Evolutionary conservation across 2,329 filamentous ascomycete genomes (phyloP).

Genomic region (Penicillium capsulatum): DNA sequence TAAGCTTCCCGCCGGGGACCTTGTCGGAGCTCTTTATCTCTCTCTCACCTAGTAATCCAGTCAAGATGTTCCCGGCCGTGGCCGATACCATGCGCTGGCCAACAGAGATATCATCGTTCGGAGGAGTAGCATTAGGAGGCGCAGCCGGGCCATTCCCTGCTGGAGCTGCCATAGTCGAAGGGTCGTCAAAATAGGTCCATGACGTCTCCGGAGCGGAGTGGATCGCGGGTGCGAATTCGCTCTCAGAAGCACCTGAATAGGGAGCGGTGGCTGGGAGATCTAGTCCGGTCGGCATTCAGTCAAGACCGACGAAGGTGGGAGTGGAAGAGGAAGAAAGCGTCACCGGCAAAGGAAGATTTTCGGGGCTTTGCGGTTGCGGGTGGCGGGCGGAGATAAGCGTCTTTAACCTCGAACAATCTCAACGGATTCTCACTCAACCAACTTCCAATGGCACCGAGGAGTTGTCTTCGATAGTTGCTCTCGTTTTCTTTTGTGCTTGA

Average conservation of each 20-base stretch:
- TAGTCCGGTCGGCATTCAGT: conserved; percentile 16
- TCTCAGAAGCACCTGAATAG: conserved; percentile 7
- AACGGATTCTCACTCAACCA: not conserved
- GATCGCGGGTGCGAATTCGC: conserved; percentile 12
- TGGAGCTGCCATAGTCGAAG: conserved; percentile 33
- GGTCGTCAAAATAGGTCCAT: conserved; percentile 33
- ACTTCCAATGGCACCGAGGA: conserved; percentile 5
- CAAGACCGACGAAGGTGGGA: conserved; percentile 2
- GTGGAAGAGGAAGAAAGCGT: conserved; percentile 10
- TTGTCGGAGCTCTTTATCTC: conserved; percentile 2
- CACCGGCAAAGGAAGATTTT: conserved; percentile 22
- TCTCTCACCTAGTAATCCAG: conserved; percentile 73
- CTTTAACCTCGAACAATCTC: conserved; percentile 2
- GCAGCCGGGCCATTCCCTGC: conserved; percentile 24
- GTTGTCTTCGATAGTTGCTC: conserved; percentile 5
- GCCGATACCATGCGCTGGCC: conserved; percentile 93
- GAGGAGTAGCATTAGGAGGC: conserved; percentile 15
- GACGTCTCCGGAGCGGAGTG: conserved; percentile 20
- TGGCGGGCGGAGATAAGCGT: conserved; percentile 25
- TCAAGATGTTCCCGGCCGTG: conserved; percentile 82
- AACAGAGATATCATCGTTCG: conserved; percentile 61
- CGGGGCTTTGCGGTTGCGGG: conserved; percentile 23
- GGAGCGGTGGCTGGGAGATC: conserved; percentile 8
- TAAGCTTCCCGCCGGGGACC: conserved; percentile 2
- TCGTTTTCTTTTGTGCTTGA: conserved; percentile 2